Conservation (phyloP, 768 basidiomycete genomes). For the Boletus subcaerulescens region DNA sequence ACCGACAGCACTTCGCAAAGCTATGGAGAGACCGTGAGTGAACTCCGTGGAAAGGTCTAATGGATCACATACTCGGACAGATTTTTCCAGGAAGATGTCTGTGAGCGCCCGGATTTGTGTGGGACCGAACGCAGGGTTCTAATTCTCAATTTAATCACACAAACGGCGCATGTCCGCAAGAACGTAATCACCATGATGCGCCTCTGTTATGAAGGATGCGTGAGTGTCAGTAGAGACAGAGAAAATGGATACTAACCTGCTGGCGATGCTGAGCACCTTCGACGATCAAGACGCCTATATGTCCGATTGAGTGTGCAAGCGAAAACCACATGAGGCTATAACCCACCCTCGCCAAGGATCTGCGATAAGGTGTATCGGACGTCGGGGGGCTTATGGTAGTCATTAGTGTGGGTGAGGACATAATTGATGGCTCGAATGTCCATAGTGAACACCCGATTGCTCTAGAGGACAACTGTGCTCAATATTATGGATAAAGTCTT, state of each 20-base stretch:
- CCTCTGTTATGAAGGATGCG: conserved; percentile 2
- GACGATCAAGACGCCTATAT: conserved; percentile 46
- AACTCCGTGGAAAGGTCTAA: neutral
- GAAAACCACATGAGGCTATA: neutral
- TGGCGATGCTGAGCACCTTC: conserved; percentile 39
- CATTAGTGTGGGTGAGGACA: conserved; percentile 48
- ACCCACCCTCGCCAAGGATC: conserved; percentile 1
- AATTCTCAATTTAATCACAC: neutral
- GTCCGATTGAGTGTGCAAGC: neutral
- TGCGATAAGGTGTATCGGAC: neutral
- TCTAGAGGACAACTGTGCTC: conserved; percentile 14
- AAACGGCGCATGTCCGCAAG: neutral
- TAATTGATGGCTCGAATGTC: conserved; percentile 65
- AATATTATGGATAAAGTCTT: neutral
- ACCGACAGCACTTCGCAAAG: conserved; percentile 45
- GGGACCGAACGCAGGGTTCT: conserved; percentile 69
- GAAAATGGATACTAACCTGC: conserved; percentile 28
- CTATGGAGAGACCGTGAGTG: conserved; percentile 7
- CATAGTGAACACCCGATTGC: conserved; percentile 47
- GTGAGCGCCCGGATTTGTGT: conserved; percentile 59
- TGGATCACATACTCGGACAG: conserved; percentile 40
- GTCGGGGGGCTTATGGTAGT: conserved; percentile 46
- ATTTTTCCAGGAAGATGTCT: conserved; percentile 54
- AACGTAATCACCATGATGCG: conserved; percentile 32
- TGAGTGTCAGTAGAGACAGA: neutral